These are phyloP conservation scores for Suhomyces bribrorum DNA, from an alignment of 1,139 yeast species.

Conservation along the genomic window DNA sequence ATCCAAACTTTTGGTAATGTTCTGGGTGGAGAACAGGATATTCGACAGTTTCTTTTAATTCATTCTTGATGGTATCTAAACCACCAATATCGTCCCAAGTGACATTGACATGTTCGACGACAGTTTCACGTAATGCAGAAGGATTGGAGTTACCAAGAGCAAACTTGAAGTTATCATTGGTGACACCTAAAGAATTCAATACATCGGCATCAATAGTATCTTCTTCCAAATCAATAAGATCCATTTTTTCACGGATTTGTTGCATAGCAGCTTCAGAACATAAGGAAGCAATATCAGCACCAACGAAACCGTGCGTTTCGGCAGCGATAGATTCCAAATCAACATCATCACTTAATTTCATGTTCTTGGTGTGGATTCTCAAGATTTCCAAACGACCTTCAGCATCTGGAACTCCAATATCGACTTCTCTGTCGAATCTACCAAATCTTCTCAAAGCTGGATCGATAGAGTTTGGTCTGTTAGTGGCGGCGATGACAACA, in stretches of 20 bases:
- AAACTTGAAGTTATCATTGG: constrained; percentile 98
- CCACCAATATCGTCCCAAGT: constrained; percentile 99
- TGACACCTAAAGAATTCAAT: constrained; percentile 93
- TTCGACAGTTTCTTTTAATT: constrained; percentile 97
- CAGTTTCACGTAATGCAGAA: constrained; percentile 98
- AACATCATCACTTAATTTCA: constrained; percentile 94
- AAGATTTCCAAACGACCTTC: constrained; percentile 96
- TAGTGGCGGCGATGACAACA: constrained; percentile 87
- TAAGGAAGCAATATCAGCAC: constrained; percentile 79
- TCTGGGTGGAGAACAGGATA: constrained; percentile 99
- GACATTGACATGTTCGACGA: constrained; percentile 96
- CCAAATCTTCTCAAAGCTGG: constrained; percentile 99
- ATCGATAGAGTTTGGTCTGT: constrained; percentile 97
- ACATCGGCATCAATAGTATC: constrained; percentile 98
- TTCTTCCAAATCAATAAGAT: constrained; percentile 93
- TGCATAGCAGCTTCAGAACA: constrained; percentile 97
- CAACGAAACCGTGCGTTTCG: constrained; percentile 95
- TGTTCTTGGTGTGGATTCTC: constrained; percentile 85
- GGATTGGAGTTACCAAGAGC: constrained; percentile 98
- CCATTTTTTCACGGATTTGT: constrained; percentile 99
- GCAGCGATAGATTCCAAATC: constrained; percentile 83
- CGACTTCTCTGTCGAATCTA: constrained; percentile 98
- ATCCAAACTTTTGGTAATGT: constrained; percentile 95
- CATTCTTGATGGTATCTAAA: constrained; percentile 90
- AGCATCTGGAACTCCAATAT: constrained; percentile 98